Conservation (phyloP, 129 eudicot genomes). For the Ambrosia trifida region DNA sequence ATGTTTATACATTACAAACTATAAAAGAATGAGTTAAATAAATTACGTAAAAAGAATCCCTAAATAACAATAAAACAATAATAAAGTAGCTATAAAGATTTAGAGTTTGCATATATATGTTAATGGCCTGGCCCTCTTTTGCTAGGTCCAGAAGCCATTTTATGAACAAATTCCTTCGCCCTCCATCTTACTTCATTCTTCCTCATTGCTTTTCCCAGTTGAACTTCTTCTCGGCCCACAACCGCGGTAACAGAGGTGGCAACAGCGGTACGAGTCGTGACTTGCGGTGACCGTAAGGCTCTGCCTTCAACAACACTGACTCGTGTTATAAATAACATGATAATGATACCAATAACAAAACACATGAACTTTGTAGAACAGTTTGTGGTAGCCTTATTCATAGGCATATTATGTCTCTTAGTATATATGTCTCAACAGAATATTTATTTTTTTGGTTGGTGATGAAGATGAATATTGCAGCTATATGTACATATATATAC, state of each 20-base stretch:
- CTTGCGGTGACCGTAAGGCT: not conserved
- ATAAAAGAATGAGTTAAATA: not conserved
- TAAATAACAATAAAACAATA: not conserved
- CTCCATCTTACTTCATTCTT: not conserved
- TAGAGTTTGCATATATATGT: not conserved
- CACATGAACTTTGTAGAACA: not conserved
- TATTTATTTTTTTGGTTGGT: not conserved
- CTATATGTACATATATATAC: not conserved
- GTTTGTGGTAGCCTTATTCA: not conserved
- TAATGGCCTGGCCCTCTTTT: slow-evolving; percentile 23
- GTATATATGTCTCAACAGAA: not conserved
- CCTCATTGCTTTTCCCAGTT: not conserved
- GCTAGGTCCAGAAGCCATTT: slow-evolving; percentile 25
- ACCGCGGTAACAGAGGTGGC: not conserved
- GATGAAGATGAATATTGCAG: not conserved
- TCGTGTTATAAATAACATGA: not conserved
- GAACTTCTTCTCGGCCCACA: not conserved
- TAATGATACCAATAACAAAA: not conserved
- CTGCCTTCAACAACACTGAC: not conserved
- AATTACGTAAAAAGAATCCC: not conserved
- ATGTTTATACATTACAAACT: too few species aligned
- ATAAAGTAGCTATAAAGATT: not conserved
- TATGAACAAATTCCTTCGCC: not conserved
- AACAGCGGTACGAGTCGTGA: not conserved
- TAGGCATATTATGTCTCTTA: not conserved